Conservation (phyloP, 495 filamentous ascomycete genomes). For the Pseudomonodictys pantanalensis region DNA sequence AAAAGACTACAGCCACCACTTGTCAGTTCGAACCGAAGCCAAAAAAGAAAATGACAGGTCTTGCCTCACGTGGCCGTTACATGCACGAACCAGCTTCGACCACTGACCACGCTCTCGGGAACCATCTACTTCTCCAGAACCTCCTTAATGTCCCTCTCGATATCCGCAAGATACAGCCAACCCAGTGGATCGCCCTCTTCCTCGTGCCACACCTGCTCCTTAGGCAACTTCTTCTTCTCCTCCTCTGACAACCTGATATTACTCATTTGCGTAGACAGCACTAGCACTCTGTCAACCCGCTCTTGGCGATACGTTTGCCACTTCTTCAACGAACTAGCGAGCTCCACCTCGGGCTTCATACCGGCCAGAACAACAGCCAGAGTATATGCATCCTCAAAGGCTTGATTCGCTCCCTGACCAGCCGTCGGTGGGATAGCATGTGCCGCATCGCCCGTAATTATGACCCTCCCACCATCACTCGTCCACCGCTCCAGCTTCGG, state of each 20-base stretch:
- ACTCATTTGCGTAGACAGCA: slow-evolving; percentile 33
- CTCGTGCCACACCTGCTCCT: background rate
- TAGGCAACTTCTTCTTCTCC: slow-evolving; percentile 1
- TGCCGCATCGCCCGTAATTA: slow-evolving; percentile 49
- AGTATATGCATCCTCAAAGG: slow-evolving; percentile 45
- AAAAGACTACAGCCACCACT: too few relatives aligned
- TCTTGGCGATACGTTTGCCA: slow-evolving; percentile 13
- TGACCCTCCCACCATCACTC: slow-evolving; percentile 37
- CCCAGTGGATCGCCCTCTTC: background rate
- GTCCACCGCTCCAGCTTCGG: slow-evolving; percentile 44
- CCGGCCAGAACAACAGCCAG: background rate
- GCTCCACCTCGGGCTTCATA: background rate
- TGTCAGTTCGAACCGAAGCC: too few relatives aligned
- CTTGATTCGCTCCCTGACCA: slow-evolving; percentile 47
- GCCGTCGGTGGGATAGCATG: slow-evolving; percentile 50
- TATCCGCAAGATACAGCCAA: slow-evolving; percentile 7
- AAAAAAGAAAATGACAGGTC: too few relatives aligned
- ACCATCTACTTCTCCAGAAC: background rate
- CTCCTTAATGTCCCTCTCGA: slow-evolving; percentile 3
- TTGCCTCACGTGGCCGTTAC: too few relatives aligned
- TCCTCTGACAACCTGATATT: slow-evolving; percentile 42
- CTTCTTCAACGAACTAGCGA: background rate
- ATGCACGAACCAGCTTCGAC: too few relatives aligned
- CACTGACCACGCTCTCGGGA: too few relatives aligned
- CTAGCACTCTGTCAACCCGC: slow-evolving; percentile 6